phyloP scores from a whole-genome alignment of 1,139 yeast species.

The Pichia sp. region DNA sequence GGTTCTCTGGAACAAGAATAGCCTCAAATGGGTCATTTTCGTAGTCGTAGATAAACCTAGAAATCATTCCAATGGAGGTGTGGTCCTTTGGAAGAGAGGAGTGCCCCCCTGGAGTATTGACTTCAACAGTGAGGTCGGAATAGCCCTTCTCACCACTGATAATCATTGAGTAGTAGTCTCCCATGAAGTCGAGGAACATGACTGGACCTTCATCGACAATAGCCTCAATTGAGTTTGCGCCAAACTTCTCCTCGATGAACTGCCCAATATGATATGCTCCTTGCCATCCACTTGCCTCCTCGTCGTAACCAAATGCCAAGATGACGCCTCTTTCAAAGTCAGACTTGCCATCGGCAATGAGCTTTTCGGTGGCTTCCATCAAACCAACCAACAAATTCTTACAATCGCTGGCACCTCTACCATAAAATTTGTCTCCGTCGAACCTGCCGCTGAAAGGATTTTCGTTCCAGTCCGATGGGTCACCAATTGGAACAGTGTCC shows the following conservation, averaged over 20 bases:
- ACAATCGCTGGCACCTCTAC: conserved; percentile 65
- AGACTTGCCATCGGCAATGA: conserved; percentile 42
- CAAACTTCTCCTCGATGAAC: conserved; percentile 46
- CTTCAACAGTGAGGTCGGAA: conserved; percentile 43
- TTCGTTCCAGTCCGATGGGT: conserved; percentile 57
- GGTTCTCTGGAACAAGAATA: conserved; percentile 45
- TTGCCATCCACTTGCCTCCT: conserved; percentile 57
- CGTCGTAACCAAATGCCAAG: conserved; percentile 68
- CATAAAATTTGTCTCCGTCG: conserved; percentile 58
- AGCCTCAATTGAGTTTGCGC: conserved; percentile 51
- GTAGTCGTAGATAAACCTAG: conserved; percentile 46
- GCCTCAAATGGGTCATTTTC: conserved; percentile 49
- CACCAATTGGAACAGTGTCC: conserved; percentile 76
- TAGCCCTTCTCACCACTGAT: conserved; percentile 68
- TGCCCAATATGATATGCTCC: conserved; percentile 50
- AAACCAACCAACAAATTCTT: conserved; percentile 55
- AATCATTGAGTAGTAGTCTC: conserved; percentile 36
- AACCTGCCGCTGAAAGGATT: conserved; percentile 68
- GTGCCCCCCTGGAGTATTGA: conserved; percentile 66
- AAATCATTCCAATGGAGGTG: conserved; percentile 68
- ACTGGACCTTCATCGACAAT: conserved; percentile 63
- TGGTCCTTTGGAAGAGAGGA: conserved; percentile 70
- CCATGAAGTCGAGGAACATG: conserved; percentile 34
- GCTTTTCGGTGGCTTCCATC: conserved; percentile 52
- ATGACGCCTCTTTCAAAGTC: conserved; percentile 53